Conservation (phyloP, 352 stramenopile species). For the Aphanomyces astaci region DNA sequence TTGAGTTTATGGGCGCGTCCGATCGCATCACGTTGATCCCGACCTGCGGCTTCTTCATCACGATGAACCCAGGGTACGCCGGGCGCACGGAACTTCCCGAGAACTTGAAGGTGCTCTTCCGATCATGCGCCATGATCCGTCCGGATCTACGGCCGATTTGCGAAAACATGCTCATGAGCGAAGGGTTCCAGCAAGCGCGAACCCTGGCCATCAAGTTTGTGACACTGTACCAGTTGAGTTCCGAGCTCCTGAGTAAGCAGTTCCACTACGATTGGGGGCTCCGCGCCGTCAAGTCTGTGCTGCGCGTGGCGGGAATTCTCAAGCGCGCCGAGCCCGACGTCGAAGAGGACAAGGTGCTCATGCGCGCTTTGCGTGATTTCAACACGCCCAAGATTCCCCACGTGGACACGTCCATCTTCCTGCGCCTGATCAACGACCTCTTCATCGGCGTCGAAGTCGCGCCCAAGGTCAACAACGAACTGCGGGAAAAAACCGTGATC, state of each 20-base stretch:
- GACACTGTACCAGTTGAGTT: slow-evolving; percentile 82
- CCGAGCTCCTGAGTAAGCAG: slow-evolving; percentile 81
- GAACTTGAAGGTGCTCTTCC: slow-evolving; percentile 89
- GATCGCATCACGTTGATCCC: slow-evolving; percentile 81
- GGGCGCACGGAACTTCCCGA: slow-evolving; percentile 80
- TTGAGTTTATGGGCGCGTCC: slow-evolving; percentile 81
- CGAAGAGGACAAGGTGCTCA: slow-evolving; percentile 82
- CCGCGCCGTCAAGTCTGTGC: slow-evolving; percentile 82
- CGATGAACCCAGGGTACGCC: slow-evolving; percentile 93
- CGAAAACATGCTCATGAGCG: slow-evolving; percentile 87
- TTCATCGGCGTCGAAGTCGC: slow-evolving; percentile 92
- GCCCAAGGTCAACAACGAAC: slow-evolving; percentile 88
- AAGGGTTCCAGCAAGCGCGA: slow-evolving; percentile 81
- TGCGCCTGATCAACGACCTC: slow-evolving; percentile 78
- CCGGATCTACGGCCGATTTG: slow-evolving; percentile 89
- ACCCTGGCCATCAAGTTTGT: slow-evolving; percentile 91
- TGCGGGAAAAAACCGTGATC: slow-evolving; percentile 87
- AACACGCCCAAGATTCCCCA: slow-evolving; percentile 85
- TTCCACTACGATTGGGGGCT: slow-evolving; percentile 89
- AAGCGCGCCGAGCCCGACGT: slow-evolving; percentile 75
- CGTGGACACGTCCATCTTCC: slow-evolving; percentile 82
- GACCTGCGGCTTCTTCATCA: slow-evolving; percentile 91
- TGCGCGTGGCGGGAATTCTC: slow-evolving; percentile 78
- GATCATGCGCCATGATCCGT: slow-evolving; percentile 90
- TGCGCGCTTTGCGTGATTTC: slow-evolving; percentile 78